Conservation (phyloP, 139 green algal genomes). For the Chlorella sp. region DNA sequence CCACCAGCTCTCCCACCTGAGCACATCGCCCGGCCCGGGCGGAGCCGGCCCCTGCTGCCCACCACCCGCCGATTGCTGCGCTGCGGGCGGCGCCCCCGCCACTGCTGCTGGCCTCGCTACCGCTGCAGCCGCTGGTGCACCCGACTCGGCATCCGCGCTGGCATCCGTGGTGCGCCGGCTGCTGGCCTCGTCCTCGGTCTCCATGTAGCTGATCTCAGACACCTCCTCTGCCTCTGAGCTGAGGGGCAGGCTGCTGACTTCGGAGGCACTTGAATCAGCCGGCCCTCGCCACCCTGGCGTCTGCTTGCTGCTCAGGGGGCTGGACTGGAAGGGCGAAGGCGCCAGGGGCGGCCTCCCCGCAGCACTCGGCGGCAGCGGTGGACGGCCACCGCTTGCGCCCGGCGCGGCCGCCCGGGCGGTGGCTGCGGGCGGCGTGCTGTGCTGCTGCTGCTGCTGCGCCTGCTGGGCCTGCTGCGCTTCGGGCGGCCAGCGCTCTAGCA, state of each 20-base stretch:
- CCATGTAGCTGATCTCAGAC: constrained; percentile 2
- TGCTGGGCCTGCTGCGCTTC: not conserved
- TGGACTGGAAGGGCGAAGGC: constrained; percentile 12
- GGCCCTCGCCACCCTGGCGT: not conserved
- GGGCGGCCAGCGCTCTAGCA: constrained; percentile 29
- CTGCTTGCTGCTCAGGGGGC: not conserved
- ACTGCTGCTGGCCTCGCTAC: not conserved
- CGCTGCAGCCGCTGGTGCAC: not conserved
- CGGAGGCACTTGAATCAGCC: not conserved
- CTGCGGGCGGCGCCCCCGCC: not conserved
- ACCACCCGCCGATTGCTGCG: not conserved
- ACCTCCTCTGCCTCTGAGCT: not conserved
- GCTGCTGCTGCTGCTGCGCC: not conserved
- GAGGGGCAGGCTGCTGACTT: constrained; percentile 8
- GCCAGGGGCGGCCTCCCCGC: not conserved
- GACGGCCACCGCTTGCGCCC: not conserved
- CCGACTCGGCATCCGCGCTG: not conserved
- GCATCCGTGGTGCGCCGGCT: not conserved
- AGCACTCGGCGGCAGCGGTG: not conserved
- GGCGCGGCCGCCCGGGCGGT: not conserved
- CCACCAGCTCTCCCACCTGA: not conserved
- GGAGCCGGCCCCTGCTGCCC: not conserved
- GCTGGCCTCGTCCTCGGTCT: not conserved
- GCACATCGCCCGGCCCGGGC: not conserved
- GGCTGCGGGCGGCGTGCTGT: not conserved